A percentile compares a stretch with the other conserved stretches of the same genome.
Conservation (phyloP, 768 basidiomycete genomes). For the Russula olivacea region DNA sequence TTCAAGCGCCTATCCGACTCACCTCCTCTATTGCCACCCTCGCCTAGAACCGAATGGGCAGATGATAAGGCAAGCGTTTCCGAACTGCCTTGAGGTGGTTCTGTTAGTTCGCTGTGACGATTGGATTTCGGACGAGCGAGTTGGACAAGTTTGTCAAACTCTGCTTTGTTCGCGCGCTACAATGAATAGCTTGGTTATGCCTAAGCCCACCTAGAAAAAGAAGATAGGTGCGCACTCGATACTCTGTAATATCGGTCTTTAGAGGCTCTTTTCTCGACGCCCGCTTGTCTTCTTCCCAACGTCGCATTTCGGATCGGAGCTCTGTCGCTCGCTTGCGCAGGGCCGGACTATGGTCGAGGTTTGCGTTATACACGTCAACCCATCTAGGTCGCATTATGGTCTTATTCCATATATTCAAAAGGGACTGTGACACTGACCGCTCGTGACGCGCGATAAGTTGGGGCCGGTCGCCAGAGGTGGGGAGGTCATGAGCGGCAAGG, state of each 20-base stretch:
- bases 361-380: constrained; percentile 30
- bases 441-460: constrained; percentile 27
- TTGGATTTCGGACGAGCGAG: constrained; percentile 8
- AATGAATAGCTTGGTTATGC: not conserved
- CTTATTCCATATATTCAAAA: not conserved
- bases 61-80: not conserved
- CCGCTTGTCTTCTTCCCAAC: constrained; percentile 26
- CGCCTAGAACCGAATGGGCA: not conserved
- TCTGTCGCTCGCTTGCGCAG: constrained; percentile 17
- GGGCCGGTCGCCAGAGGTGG: constrained; percentile 26
- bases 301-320: constrained; percentile 24
- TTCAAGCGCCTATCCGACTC: not conserved
- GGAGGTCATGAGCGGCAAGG: constrained; percentile 24
- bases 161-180: constrained; percentile 23
- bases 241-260: constrained; percentile 13
- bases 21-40: not conserved
- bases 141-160: constrained; percentile 21
- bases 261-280: constrained; percentile 11
- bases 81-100: not conserved
- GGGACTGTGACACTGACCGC: constrained; percentile 17
- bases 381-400: constrained; percentile 20
- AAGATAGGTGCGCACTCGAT: constrained; percentile 14
- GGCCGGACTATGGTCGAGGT: constrained; percentile 25
- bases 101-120: not conserved
- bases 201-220: not conserved